Evolutionary conservation across 1,139 yeast genomes (phyloP).

Genomic region (Fermentozyma sake): DNA sequence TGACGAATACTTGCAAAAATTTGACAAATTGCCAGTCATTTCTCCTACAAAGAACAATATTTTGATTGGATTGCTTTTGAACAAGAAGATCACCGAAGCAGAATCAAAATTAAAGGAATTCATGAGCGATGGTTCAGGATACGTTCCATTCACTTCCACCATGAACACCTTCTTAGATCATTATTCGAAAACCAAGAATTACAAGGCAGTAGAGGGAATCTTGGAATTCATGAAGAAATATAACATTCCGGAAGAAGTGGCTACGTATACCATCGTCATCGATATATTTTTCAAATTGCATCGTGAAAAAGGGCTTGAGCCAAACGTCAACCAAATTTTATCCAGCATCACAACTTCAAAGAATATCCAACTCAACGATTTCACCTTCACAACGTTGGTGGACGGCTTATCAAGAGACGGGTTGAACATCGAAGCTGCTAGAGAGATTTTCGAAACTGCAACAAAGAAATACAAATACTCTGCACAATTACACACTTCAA

Average conservation of each 20-base stretch:
- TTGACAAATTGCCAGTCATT: conserved; percentile 21
- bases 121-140: conserved; percentile 21
- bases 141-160: conserved; percentile 29
- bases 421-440: conserved; percentile 48
- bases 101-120: conserved; percentile 29
- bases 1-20: conserved; percentile 21
- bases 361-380: conserved; percentile 40
- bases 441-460: conserved; percentile 40
- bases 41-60: conserved; percentile 32
- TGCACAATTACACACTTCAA: conserved; percentile 47
- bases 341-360: conserved; percentile 37
- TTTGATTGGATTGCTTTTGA: conserved; percentile 30
- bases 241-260: conserved; percentile 55
- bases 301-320: conserved; percentile 40
- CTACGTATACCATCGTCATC: conserved; percentile 62
- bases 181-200: conserved; percentile 29
- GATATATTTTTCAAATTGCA: conserved; percentile 51
- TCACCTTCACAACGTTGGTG: conserved; percentile 51
- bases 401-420: conserved; percentile 51
- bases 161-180: conserved; percentile 35
- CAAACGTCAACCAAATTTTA: conserved; percentile 38
- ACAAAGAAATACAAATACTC: conserved; percentile 31
- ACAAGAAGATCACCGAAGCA: conserved; percentile 29
- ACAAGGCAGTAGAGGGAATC: conserved; percentile 36
- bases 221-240: conserved; percentile 32